Evolutionary conservation across 345 rosid species (phyloP), one percentile per base, ranked within the genome.

Genomic region (Heritiera fomes): DNA sequence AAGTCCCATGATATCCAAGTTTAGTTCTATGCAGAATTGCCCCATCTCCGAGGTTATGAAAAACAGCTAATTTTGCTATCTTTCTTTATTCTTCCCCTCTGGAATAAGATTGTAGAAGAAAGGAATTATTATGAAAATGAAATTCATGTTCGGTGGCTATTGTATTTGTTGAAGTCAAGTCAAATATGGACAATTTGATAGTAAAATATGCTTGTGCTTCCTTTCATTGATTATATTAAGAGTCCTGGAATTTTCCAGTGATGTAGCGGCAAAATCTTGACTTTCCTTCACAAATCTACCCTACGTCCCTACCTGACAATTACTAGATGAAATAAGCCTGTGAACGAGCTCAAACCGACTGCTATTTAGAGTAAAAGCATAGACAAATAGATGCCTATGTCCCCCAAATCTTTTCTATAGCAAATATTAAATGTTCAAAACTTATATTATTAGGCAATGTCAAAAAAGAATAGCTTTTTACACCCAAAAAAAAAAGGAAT

Each of bases 1-100:
- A 71, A 71, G 75, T 50, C 75, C 75, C 28, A 17, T 71, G 14
- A 71, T 9, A 15, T 71, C 75, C 14, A 71, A 11, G 75, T 32
- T 71, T 2, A 71, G 14, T 0, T 71, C 60, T 50, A 71, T 71
- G 45, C 75, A 71, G 7, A 71, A 71, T 43, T 71, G 75, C 41
- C 45, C 60, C 75, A 71, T 71, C 60, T 0, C 30, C 59, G 0
- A 7, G 4, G 8, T 2, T 41, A 14, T 38, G 23, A 38, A 38
- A 64, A 38, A n/a, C 69, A 7, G 34, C 34, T 11, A 50, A 2
- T 14, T n/a, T 8, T n/a, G 5, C 17, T 13, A 12, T 50, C 7
- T 55, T 17, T n/a, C n/a, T 2, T 2, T n/a, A 17, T 7, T 55
- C 10, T 20, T 23, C 69, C 69, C 69, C 69, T 43, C 2, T 43